Base-by-base conservation (phyloP, 2,329 filamentous ascomycete genomes). In the Aureobasidium lini region DNA sequence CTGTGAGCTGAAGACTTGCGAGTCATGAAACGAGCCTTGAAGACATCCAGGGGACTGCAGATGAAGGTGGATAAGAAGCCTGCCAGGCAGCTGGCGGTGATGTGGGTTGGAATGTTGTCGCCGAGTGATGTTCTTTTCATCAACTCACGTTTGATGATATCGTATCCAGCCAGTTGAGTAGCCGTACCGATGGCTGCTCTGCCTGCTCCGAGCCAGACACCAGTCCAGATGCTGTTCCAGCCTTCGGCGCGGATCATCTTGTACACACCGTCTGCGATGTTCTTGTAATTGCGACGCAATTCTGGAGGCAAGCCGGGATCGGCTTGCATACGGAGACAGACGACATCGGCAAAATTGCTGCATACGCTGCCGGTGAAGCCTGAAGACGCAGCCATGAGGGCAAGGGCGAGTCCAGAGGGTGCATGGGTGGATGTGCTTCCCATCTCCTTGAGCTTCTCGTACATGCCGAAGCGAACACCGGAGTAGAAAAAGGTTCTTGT, bases 31-130 rank as follows among this genome's bases (percentile, higher is more conserved):
- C 64, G 62, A 9, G 64, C 64, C 36, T 66, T 66, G 61, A 66
- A 65, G 11, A 66, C 64, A 46, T 66, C 64, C 15, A 64, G 50
- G 15, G 64, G 64, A 49, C 59, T 66, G 64, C 64, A 66, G n/a
- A 66, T 60, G 44, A 66, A 63, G 16, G 64, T 66, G 28, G 64
- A 66, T 13, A 66, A 50, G 44, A 66, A 66, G 31, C 64, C 64
- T 36, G 64, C 63, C 54, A 66, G 43, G 52, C 64, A 66, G 50
- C 61, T 63, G 23, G 63, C 63, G 10, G 62, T 59, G 42, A 66
- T 64, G 31, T 66, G 64, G 11, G 63, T 62, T 3, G 63, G 61
- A 8, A 64, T 46, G 13, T 62, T 47, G 48, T 66, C 64, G 32
- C 58, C 59, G 58, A 64, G 52, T 1, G 63, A 53, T 39, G 64